These are phyloP conservation scores for Staphylotrichum longicolle DNA, from an alignment of 495 filamentous ascomycete genomes.

Conservation along the genomic window DNA sequence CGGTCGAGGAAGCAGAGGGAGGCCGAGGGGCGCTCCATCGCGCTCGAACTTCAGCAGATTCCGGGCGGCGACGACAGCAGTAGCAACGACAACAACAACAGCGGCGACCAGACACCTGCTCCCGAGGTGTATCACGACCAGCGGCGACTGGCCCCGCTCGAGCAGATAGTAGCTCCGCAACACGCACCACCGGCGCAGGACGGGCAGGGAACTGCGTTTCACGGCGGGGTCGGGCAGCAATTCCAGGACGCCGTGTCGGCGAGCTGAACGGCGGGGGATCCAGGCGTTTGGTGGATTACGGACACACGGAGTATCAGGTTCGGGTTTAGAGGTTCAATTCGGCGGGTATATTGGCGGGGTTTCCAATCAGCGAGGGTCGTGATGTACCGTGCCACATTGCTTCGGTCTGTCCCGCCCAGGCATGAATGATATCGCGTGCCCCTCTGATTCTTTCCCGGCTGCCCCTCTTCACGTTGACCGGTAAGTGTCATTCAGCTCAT, in stretches of 20 bases:
- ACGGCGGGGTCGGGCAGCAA: neutral
- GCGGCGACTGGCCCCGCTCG: conserved; percentile 1
- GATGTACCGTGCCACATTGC: too few relatives aligned
- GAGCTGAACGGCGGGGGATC: neutral
- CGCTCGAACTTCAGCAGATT: conserved; percentile 12
- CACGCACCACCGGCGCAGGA: neutral
- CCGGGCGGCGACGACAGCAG: conserved; percentile 2
- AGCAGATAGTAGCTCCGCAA: neutral
- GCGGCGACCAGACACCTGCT: neutral
- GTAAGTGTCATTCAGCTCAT: too few relatives aligned
- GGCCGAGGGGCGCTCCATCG: conserved; percentile 21
- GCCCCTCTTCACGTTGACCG: too few relatives aligned
- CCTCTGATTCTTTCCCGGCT: too few relatives aligned
- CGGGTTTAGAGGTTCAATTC: too few relatives aligned
- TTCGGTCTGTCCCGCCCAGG: too few relatives aligned
- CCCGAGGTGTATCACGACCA: conserved; percentile 4
- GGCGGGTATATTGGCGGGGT: too few relatives aligned
- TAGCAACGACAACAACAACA: neutral
- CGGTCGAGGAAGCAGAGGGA: conserved; percentile 21
- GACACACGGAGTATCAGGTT: too few relatives aligned
- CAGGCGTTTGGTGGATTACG: neutral
- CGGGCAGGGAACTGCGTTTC: neutral
- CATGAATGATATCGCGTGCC: too few relatives aligned
- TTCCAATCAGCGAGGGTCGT: too few relatives aligned
- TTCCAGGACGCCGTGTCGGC: neutral